These are phyloP conservation scores for Carpinus viminea DNA, from an alignment of 306 rosid species.

Conservation along the genomic window DNA sequence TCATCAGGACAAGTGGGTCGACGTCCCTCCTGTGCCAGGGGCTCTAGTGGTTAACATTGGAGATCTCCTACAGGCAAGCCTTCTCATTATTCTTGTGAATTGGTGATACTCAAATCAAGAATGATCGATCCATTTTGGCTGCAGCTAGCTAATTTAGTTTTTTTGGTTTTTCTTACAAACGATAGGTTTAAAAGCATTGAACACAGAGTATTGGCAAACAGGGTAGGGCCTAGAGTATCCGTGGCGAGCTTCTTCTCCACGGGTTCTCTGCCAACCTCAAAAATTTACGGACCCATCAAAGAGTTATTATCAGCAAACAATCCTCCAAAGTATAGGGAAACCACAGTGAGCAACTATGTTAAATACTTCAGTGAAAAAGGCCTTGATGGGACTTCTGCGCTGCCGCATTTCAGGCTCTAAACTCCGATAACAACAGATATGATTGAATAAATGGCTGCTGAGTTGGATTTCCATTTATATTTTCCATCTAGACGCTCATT, in stretches of 20 bases:
- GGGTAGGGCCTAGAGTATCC: neutral
- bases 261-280: neutral
- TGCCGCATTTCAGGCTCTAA: constrained; percentile 18
- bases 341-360: neutral
- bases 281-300: constrained; percentile 18
- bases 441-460: neutral
- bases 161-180: constrained; percentile 13
- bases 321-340: constrained; percentile 18
- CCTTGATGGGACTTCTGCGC: neutral
- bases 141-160: neutral
- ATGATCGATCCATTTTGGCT: neutral
- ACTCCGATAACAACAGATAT: neutral
- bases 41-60: constrained; percentile 3
- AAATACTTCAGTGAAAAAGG: neutral
- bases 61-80: constrained; percentile 4
- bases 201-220: constrained; percentile 31
- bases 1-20: neutral
- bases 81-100: neutral
- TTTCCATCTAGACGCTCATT: neutral
- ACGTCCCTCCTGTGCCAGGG: neutral
- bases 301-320: constrained; percentile 23
- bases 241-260: constrained; percentile 28
- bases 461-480: neutral
- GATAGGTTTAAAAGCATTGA: constrained; percentile 35
- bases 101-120: neutral